These are phyloP conservation scores for Paramecium sexaurelia DNA, from an alignment of 73 alveolate genomes.

Conservation along the genomic window DNA sequence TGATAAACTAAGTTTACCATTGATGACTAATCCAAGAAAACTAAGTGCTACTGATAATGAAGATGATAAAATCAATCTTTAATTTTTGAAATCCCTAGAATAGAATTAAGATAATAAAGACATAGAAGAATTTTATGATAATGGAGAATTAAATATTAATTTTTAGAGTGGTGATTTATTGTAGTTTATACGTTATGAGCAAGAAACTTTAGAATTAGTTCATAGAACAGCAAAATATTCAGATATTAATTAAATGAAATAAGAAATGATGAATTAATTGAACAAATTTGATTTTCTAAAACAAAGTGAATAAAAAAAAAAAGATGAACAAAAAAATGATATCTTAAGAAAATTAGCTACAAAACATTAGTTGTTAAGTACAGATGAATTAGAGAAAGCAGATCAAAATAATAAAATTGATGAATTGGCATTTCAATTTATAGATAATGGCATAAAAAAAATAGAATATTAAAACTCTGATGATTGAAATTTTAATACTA, in stretches of 20 bases:
- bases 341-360: neutral
- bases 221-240: neutral
- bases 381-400: neutral
- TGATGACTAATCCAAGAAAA: neutral
- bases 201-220: slow-evolving; percentile 12
- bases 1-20: neutral
- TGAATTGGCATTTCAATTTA: neutral
- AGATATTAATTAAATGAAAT: neutral
- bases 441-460: neutral
- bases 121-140: neutral
- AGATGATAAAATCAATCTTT: neutral
- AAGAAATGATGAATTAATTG: slow-evolving; percentile 6
- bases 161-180: slow-evolving; percentile 1
- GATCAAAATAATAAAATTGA: neutral
- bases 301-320: neutral
- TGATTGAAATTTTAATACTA: neutral
- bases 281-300: neutral
- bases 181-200: neutral
- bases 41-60: slow-evolving; percentile 24
- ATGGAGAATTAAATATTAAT: neutral
- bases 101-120: slow-evolving; percentile 40
- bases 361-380: neutral
- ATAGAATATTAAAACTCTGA: neutral
- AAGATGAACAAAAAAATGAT: neutral
- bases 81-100: neutral